Evolutionary conservation across 2,329 filamentous ascomycete species (phyloP), one percentile per base, ranked within the genome.

Genomic region (Hypoxylon sp.): DNA sequence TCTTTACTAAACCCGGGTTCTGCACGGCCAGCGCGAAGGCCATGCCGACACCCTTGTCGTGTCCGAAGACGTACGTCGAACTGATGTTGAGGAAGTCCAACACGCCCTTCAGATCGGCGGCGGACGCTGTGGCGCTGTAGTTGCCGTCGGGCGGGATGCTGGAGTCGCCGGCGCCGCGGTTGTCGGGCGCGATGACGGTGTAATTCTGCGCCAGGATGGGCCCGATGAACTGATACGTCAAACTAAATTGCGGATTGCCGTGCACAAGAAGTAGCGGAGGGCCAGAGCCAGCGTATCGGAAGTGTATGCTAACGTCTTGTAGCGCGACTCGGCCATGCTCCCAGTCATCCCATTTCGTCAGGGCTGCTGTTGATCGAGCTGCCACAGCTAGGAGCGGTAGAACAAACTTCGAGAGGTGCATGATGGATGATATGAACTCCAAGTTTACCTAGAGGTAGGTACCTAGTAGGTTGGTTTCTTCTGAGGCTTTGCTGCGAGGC

Each of bases 1-100:
- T 74, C 54, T 75, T 76, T 4, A 84, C 79, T 0, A 79, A 42
- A 0, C 68, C 65, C 0, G 79, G 81, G 64, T 83, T 63, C 57
- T 80, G 75, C 3, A 77, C 73, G 0, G 82, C 81, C 0, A 85
- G 75, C 0, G 82, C 81, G 0, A 78, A 70, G 2, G 82, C 81
- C 31, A 81, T 74, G 0, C 82, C 83, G 3, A 78, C 79, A 14
- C 83, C 83, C 62, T 84, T 84, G 62, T 85, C 83, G 66, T 85
- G 83, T 0, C 80, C 75, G 67, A 84, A 80, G 0, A 85, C 79
- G 63, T 83, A 83, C 1, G 81, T 74, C 26, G 77, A 79, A 1
- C 79, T 79, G 5, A 83, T 74, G 22, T 81, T 81, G 6, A 85
- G 69, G 46, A 83, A 84, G 37, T 82, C 80, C 44, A 84, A 75